phyloP scores from a whole-genome alignment of 1,139 yeast species.

The Debaryomycetaceae sp. region DNA sequence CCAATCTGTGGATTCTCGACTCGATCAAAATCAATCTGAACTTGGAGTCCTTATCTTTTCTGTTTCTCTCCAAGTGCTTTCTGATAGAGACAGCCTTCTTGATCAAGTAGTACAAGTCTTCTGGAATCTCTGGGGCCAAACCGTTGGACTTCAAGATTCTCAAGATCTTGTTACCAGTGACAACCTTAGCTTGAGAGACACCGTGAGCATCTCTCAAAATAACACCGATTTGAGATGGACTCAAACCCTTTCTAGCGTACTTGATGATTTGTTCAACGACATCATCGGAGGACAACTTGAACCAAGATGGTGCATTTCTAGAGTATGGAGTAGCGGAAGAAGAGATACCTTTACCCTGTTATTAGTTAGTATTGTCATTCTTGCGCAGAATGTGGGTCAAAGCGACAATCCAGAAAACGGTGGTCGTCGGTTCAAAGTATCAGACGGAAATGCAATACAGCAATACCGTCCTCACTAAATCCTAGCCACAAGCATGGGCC shows the following conservation, averaged over 20 bases:
- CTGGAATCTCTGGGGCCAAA: constrained; percentile 99
- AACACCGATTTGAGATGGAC: constrained; percentile 99
- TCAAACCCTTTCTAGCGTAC: constrained; percentile 99
- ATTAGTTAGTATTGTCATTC: constrained; percentile 29
- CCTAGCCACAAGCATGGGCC: background rate
- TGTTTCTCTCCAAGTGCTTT: constrained; percentile 99
- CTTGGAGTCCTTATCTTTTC: constrained; percentile 99
- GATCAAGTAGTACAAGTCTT: constrained; percentile 97
- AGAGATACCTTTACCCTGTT: constrained; percentile 98
- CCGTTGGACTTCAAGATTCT: constrained; percentile 99
- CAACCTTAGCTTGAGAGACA: constrained; percentile 95
- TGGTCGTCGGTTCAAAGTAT: constrained; percentile 16
- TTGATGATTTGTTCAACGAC: constrained; percentile 98
- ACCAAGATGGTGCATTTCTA: constrained; percentile 99
- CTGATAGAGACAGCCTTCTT: constrained; percentile 99
- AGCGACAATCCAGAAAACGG: constrained; percentile 8
- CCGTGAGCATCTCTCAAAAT: constrained; percentile 99
- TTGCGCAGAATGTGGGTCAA: constrained; percentile 7
- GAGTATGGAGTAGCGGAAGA: constrained; percentile 99
- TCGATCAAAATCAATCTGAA: constrained; percentile 99
- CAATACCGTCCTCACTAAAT: background rate
- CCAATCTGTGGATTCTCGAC: constrained; percentile 99
- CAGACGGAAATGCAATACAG: background rate
- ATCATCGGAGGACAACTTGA: constrained; percentile 93
- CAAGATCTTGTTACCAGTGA: constrained; percentile 99